Conservation (phyloP, 2,329 filamentous ascomycete species). For the Fusarium pininemorale region DNA sequence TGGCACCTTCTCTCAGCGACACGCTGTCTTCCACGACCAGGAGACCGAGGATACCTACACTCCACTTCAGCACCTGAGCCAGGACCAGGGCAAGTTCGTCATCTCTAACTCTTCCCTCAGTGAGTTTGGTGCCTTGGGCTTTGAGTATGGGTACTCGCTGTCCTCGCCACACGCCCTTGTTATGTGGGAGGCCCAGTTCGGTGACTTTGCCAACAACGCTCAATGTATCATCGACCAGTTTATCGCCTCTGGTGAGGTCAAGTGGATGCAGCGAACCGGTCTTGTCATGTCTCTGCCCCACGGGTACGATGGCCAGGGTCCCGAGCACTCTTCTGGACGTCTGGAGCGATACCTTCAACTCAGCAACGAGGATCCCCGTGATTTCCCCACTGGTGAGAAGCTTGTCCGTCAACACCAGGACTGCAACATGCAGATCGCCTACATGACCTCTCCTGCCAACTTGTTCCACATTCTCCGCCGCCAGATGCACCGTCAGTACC, state of each 20-base stretch:
- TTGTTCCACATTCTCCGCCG: constrained; percentile 95
- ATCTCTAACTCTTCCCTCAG: constrained; percentile 94
- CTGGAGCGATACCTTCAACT: constrained; percentile 98
- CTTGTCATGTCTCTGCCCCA: constrained; percentile 96
- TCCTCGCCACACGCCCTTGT: constrained; percentile 96
- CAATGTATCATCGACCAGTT: constrained; percentile 99
- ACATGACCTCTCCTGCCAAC: constrained; percentile 96
- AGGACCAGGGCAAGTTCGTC: constrained; percentile 94
- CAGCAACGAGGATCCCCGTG: constrained; percentile 94
- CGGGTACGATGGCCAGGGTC: constrained; percentile 97
- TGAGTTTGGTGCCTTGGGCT: constrained; percentile 80
- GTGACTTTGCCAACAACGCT: constrained; percentile 99
- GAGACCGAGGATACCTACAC: constrained; percentile 93
- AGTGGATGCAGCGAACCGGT: constrained; percentile 98
- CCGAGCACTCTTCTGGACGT: constrained; percentile 96
- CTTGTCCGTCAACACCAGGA: constrained; percentile 98
- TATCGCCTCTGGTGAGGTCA: constrained; percentile 94
- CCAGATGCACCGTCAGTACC: constrained; percentile 99
- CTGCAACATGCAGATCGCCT: constrained; percentile 98
- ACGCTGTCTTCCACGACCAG: constrained; percentile 97
- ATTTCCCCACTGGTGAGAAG: constrained; percentile 89
- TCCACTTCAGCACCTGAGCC: constrained; percentile 85
- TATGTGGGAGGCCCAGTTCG: constrained; percentile 99
- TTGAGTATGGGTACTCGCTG: constrained; percentile 98
- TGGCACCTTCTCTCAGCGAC: constrained; percentile 98